Evolutionary conservation across 768 basidiomycete genomes (phyloP), one percentile per base, ranked within the genome.

Genomic region (Aureoboletus auriporus): DNA sequence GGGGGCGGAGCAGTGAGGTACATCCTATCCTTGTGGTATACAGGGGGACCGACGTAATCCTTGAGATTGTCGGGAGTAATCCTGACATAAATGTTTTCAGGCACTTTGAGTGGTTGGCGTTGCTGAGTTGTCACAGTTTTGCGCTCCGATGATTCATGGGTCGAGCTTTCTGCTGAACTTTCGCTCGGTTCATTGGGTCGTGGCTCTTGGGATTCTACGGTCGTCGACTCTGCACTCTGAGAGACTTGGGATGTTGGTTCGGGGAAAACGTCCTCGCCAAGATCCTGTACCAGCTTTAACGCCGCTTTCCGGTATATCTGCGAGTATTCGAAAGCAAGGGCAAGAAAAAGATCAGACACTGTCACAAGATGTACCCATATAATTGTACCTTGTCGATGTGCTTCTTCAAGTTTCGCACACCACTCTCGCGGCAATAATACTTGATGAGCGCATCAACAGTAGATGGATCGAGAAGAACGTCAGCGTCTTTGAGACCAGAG

Each of bases 261-360:
- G 1, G 92, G 89, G 55, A 95, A 79, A 0, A 77, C 79, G 4
- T 86, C 82, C 63, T 97, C 95, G 17, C 92, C 93, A 8, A 96
- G 78, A 46, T 95, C 91, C 56, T 85, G 77, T 1, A 98, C 90
- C 44, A 99, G 80, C 66, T 87, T 91, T 55, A 95, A 72, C 0
- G 95, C 94, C 12, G 94, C 90, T 66, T 99, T 99, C 52, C 96
- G 83, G 69, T 94, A 98, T 49, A 99, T 93, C 93, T 97, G 48
- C 17, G 14, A 45, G 41, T 8, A 9, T 17, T 28, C 42, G 5
- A 3, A 52, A 23, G 20, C 20, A 23, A 23, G 4, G 20, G 20
- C 2, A 5, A 1, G 12, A 23, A n/a, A 33, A 30, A 3, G 13
- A 26, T 58, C 41, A 50, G 46, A 28, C 3, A 36, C 26, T 1